Evolutionary conservation across 306 rosid genomes (phyloP).

Genomic region (Quercus alba): DNA sequence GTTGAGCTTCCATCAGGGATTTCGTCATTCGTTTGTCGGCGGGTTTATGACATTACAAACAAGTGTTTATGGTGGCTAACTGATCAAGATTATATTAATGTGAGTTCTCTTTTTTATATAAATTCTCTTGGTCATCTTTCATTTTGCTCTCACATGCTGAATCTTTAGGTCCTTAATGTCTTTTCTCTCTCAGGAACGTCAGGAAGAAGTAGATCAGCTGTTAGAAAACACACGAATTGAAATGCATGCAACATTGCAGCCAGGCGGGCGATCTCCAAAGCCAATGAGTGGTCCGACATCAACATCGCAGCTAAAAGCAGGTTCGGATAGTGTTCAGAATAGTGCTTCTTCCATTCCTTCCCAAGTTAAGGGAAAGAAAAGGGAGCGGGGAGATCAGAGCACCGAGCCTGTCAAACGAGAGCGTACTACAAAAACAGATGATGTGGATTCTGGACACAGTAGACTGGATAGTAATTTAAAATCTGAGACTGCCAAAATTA

Average conservation of each 20-base stretch:
- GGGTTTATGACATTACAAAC: constrained; percentile 70
- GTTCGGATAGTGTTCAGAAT: constrained; percentile 72
- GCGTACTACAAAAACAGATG: constrained; percentile 52
- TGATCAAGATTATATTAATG: constrained; percentile 74
- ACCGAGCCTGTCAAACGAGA: constrained; percentile 75
- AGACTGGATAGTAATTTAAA: constrained; percentile 57
- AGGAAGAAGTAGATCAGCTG: constrained; percentile 84
- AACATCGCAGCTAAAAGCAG: constrained; percentile 63
- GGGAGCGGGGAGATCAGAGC: constrained; percentile 80
- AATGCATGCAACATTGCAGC: constrained; percentile 91
- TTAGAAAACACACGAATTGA: constrained; percentile 77
- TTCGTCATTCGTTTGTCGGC: constrained; percentile 91
- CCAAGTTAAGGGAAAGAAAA: constrained; percentile 75
- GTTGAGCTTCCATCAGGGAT: constrained; percentile 88
- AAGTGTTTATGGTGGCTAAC: constrained; percentile 96
- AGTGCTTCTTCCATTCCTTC: constrained; percentile 57
- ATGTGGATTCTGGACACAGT: constrained; percentile 67
- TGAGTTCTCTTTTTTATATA: constrained; percentile 36
- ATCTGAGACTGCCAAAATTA: constrained; percentile 72
- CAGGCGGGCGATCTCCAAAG: constrained; percentile 94
- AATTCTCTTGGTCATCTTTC: not conserved
- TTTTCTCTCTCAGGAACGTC: constrained; percentile 52
- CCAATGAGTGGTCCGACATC: constrained; percentile 78
- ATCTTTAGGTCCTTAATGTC: not conserved
- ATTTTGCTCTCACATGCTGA: not conserved